phyloP scores from a whole-genome alignment of 371 early-diverging fungal species.

The Blakeslea trispora region DNA sequence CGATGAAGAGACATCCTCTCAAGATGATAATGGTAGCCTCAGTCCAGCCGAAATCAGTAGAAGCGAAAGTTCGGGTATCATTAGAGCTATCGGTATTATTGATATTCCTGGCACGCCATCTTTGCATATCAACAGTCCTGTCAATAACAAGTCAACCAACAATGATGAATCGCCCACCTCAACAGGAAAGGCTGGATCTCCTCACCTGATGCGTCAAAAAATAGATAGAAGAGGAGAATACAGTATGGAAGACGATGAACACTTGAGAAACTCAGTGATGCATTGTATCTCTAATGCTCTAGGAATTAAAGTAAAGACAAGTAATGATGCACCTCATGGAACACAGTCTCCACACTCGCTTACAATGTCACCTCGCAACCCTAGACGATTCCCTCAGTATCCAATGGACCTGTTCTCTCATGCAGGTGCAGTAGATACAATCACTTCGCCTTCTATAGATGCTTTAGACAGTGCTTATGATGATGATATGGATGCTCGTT shows the following conservation, averaged over 20 bases:
- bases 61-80: conserved; percentile 36
- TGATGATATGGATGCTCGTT: conserved; percentile 39
- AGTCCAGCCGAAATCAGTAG: conserved; percentile 28
- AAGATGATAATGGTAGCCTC: conserved; percentile 18
- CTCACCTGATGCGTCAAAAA: conserved; percentile 20
- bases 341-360: conserved; percentile 4
- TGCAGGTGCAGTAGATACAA: conserved; percentile 39
- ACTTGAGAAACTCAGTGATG: conserved; percentile 65
- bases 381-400: conserved; percentile 14
- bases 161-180: neutral
- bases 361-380: conserved; percentile 16
- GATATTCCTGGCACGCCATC: conserved; percentile 40
- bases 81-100: conserved; percentile 42
- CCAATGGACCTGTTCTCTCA: conserved; percentile 53
- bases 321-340: neutral
- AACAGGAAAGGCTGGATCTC: conserved; percentile 3
- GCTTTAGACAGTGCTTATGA: conserved; percentile 30
- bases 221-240: conserved; percentile 40
- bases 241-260: conserved; percentile 64
- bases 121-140: conserved; percentile 20
- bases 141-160: neutral
- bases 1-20: conserved; percentile 29
- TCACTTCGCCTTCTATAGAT: conserved; percentile 39
- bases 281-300: conserved; percentile 57
- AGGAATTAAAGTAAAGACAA: conserved; percentile 21